These are phyloP conservation scores for Orbilia javanica DNA, from an alignment of 2,329 filamentous ascomycete species.

Conservation along the genomic window DNA sequence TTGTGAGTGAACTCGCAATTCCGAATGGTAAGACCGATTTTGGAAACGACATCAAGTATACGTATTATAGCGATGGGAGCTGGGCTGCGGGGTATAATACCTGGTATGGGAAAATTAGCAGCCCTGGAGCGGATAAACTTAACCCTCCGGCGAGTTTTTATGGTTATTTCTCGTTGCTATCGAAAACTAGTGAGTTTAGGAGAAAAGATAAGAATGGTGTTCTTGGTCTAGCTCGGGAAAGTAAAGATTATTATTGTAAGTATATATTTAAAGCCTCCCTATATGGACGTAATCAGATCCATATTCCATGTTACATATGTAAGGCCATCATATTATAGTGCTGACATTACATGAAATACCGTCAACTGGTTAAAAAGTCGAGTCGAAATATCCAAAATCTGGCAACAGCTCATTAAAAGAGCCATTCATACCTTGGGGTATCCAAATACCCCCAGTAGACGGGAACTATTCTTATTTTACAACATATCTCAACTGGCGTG, in stretches of 20 bases:
- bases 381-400: no score
- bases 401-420: no score
- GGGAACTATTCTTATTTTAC: not conserved
- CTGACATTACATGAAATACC: no score
- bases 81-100: not conserved
- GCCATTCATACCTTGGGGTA: not conserved
- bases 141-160: not conserved
- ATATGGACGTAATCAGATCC: no score
- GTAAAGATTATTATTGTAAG: no score
- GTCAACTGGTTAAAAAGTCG: no score
- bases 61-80: not conserved
- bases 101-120: not conserved
- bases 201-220: not conserved
- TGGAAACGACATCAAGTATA: not conserved
- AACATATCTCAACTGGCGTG: constrained; percentile 4
- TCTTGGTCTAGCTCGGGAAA: not conserved
- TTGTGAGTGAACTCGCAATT: not conserved
- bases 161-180: not conserved
- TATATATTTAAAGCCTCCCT: no score
- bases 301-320: no score
- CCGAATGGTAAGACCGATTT: not conserved
- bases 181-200: not conserved
- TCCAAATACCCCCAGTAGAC: not conserved
- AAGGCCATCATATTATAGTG: no score
- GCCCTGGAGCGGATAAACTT: not conserved